Evolutionary conservation across 2,329 filamentous ascomycete species (phyloP), one percentile per base, ranked within the genome.

Genomic region (Fusarium guadeloupense): DNA sequence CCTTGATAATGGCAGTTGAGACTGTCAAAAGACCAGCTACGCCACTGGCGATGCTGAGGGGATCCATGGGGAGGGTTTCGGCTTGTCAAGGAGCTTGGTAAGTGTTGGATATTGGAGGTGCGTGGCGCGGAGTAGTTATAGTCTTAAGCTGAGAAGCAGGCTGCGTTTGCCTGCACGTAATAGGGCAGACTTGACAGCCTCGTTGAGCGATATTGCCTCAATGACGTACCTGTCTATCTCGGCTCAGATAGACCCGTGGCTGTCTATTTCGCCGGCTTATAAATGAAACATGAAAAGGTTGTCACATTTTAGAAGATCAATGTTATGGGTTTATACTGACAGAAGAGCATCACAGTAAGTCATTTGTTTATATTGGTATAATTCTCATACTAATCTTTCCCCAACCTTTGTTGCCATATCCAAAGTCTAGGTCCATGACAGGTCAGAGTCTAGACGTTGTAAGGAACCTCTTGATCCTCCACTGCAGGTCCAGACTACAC

Each of bases 31-130:
- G 54, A 14, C 54, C 55, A 19, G 54, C 55, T 20, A 59, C 25
- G 2, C 55, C 55, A 25, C 55, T 59, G 35, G 45, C 54, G 16
- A 59, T 31, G 5, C 55, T 59, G 12, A 59, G 55, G 8, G 54
- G 34, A 5, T 59, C 55, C 55, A 59, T 59, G 21, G 17, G 4
- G 3, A 10, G 9, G 8, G 8, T 16, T 3, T 16, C 4, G 9
- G 5, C 8, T 7, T n/a, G 28, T 14, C 2, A 16, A 41, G 5
- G 7, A 30, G 14, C 21, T 25, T 23, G 14, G 5, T 4, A 14
- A 38, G 41, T 3, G 23, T 4, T n/a, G 9, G 19, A 31, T 30
- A 7, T 2, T 9, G 10, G n/a, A 37, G 19, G 23, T 23, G 4
- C 17, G n/a, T 28, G 12, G 6, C 30, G 37, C 4, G 31, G 17